A percentile compares a stretch with the other conserved stretches of the same genome.
These are phyloP conservation scores for Ceratocystis ficicola DNA, from an alignment of 2,329 filamentous ascomycete genomes.

Conservation along the genomic window DNA sequence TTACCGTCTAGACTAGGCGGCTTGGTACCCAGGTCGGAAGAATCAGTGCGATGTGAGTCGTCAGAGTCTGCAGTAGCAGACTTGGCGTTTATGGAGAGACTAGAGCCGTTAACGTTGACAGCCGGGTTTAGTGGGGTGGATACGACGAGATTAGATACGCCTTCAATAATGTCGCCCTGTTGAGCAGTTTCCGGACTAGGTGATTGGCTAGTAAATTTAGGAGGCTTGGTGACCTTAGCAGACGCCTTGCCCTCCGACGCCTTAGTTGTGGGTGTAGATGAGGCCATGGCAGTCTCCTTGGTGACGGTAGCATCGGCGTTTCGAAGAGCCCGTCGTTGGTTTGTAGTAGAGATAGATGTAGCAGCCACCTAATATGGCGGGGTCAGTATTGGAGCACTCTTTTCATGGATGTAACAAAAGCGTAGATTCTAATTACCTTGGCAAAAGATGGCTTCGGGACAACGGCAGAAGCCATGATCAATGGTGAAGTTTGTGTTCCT, in stretches of 20 bases:
- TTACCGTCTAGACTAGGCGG: conserved; percentile 85
- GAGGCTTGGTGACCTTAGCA: neutral
- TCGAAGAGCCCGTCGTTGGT: conserved; percentile 21
- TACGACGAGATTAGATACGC: conserved; percentile 14
- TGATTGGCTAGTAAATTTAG: neutral
- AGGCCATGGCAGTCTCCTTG: conserved; percentile 1
- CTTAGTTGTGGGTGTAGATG: neutral
- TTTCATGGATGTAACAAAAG: neutral
- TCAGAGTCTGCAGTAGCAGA: conserved; percentile 38
- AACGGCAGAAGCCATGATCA: conserved; percentile 38
- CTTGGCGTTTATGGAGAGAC: conserved; percentile 15
- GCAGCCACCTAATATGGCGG: conserved; percentile 37
- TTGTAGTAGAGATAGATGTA: conserved; percentile 26
- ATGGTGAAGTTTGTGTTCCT: neutral
- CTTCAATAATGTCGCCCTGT: conserved; percentile 21
- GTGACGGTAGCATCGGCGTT: conserved; percentile 26
- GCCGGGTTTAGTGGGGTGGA: neutral
- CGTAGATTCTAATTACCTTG: conserved; percentile 43
- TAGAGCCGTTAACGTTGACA: conserved; percentile 10
- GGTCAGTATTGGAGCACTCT: neutral
- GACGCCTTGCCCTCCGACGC: no score
- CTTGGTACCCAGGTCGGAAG: conserved; percentile 60
- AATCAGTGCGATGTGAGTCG: conserved; percentile 49
- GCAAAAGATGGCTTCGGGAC: conserved; percentile 57
- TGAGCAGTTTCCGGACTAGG: conserved; percentile 24